Base-by-base conservation (phyloP, 208 protist species). In the Trypanosoma vivax region DNA sequence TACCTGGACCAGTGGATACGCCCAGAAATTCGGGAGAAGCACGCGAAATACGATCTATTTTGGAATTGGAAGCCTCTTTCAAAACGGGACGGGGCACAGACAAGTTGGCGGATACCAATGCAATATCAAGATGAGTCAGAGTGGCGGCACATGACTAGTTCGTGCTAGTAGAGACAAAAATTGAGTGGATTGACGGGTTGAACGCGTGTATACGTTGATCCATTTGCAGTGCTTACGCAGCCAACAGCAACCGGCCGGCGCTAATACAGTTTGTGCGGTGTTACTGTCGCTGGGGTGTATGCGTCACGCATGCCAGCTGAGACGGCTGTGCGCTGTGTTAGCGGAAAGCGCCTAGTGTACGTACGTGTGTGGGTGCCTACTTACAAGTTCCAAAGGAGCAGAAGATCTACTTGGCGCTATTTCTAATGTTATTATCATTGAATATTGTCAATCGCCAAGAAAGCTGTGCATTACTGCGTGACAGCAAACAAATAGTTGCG, bases 61-160 rank as follows among this genome's bases (percentile, higher is more conserved):
- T 94, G 83, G 81, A 85, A 88, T 59, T 94, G 87, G 87, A 94
- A 91, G 73, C 87, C 87, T 47, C 70, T 88, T 1, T 78, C 88
- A 28, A 88, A 90, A 29, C 68, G 87, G 16, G 79, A 89, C 9
- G 83, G 87, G 5, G 87, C 83, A 9, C 48, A 80, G 64, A 94
- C 79, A 35, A 69, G 58, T 39, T 94, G 87, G 87, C 38, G 64
- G 53, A 65, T 94, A 13, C 71, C 76, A 23, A 79, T 90, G 71
- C 70, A 87, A 53, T 75, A 83, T 47, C 43, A 67, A 7, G 87
- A 94, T 42, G 78, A 78, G 64, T 89, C 79, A 13, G 82, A 94
- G 72, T 94, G 87, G 87, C 72, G 65, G 61, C 87, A 94, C 78
- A 94, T 94, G 87, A 90, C 76, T 3, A 90, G 87, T 65, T 37